Percentiles rank a stretch among this genome's conserved stretches.
These are phyloP conservation scores for Pythium volutum DNA, from an alignment of 352 stramenopile genomes.

Conservation along the genomic window DNA sequence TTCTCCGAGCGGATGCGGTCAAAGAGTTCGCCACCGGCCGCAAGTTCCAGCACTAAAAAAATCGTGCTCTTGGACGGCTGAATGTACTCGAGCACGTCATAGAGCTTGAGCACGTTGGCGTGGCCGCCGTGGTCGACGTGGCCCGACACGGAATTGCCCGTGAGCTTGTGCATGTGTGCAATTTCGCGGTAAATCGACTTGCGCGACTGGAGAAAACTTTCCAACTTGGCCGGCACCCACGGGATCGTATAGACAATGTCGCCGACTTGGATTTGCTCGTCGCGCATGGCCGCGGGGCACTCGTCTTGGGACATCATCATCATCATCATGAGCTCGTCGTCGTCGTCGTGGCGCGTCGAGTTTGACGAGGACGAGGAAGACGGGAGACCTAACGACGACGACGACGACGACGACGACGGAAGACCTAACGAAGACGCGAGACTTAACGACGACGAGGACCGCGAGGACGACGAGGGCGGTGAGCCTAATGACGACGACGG, in stretches of 20 bases:
- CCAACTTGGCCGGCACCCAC: slow-evolving; percentile 91
- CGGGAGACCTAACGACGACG: not conserved
- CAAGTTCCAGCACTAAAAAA: slow-evolving; percentile 92
- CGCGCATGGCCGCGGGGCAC: not conserved
- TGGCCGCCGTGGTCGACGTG: slow-evolving; percentile 83
- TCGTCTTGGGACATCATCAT: slow-evolving; percentile 27
- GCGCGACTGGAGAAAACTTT: slow-evolving; percentile 89
- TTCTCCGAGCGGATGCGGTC: slow-evolving; percentile 90
- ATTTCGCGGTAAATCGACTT: slow-evolving; percentile 95
- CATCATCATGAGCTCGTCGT: slow-evolving; percentile 35
- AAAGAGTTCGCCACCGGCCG: slow-evolving; percentile 90
- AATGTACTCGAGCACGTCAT: slow-evolving; percentile 95
- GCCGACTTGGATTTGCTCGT: slow-evolving; percentile 26
- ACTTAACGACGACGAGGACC: slow-evolving; percentile 5
- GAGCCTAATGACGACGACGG: not conserved
- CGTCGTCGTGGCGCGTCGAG: slow-evolving; percentile 18
- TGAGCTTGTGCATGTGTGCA: slow-evolving; percentile 92
- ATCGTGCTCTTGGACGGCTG: slow-evolving; percentile 94
- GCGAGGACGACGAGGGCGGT: not conserved
- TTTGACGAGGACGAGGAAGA: not conserved
- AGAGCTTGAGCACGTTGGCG: slow-evolving; percentile 94
- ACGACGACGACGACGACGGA: not conserved
- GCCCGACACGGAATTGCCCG: slow-evolving; percentile 73
- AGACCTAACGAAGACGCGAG: not conserved
- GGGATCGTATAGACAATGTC: slow-evolving; percentile 71